Percentiles rank a stretch among this genome's conserved stretches.
Evolutionary conservation across 2,329 filamentous ascomycete genomes (phyloP).

Genomic region (Magnaporthiopsis rhizophila): DNA sequence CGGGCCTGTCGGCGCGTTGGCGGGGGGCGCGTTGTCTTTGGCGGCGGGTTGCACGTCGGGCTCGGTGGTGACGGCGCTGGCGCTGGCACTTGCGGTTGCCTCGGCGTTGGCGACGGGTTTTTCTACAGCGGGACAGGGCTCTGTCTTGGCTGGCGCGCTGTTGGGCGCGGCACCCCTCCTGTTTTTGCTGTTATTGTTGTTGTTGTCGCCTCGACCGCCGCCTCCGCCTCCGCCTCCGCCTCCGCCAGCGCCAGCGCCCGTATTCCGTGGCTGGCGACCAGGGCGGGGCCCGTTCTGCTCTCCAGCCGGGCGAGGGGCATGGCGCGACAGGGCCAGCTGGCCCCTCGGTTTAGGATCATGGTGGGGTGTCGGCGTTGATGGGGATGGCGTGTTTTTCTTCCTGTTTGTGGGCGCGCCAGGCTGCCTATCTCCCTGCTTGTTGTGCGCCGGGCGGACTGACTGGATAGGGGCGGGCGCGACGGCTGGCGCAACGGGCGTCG

Average conservation of each 20-base stretch:
- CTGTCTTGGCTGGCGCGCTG: background rate
- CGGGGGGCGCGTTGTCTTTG: constrained; percentile 5
- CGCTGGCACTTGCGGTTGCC: background rate
- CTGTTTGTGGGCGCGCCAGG: background rate
- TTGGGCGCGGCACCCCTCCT: background rate
- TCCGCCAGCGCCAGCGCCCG: constrained; percentile 9
- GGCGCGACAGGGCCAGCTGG: constrained; percentile 25
- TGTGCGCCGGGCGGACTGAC: background rate
- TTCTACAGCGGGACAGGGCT: background rate
- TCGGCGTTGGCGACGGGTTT: background rate
- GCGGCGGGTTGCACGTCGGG: background rate
- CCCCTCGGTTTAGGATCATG: constrained; percentile 13
- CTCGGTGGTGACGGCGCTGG: background rate
- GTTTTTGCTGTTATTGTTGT: background rate
- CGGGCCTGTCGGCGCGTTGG: constrained; percentile 11
- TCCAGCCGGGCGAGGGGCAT: constrained; percentile 15
- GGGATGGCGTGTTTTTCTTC: background rate
- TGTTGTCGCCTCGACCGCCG: background rate
- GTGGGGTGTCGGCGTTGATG: constrained; percentile 11
- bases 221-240: no score
- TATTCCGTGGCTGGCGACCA: constrained; percentile 10
- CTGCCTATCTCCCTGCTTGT: background rate
- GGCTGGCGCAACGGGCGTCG: background rate
- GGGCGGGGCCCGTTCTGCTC: constrained; percentile 10
- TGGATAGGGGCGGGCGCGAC: background rate